Percentiles rank a stretch among this genome's conserved stretches.
phyloP scores from a whole-genome alignment of 805 yeast species.

The Komagataella populi region DNA sequence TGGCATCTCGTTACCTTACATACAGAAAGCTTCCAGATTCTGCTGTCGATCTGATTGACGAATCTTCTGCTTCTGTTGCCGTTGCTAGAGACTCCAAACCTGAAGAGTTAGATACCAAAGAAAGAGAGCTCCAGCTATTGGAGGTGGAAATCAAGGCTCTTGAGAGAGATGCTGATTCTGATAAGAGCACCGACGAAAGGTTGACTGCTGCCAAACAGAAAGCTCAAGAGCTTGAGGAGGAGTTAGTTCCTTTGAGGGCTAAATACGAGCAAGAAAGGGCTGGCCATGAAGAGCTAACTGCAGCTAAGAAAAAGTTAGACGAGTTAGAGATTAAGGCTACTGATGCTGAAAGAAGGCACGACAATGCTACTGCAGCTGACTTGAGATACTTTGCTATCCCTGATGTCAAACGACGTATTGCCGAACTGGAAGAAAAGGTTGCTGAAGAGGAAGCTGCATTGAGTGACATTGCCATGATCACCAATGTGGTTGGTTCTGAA shows the following conservation, averaged over 20 bases:
- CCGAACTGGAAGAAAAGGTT: slow-evolving; percentile 58
- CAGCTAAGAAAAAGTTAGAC: slow-evolving; percentile 81
- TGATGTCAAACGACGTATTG: slow-evolving; percentile 67
- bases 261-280: slow-evolving; percentile 77
- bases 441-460: slow-evolving; percentile 49
- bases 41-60: slow-evolving; percentile 93
- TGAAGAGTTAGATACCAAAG: slow-evolving; percentile 87
- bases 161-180: slow-evolving; percentile 89
- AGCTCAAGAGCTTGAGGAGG: slow-evolving; percentile 76
- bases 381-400: slow-evolving; percentile 96
- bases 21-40: slow-evolving; percentile 95
- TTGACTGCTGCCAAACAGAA: slow-evolving; percentile 64
- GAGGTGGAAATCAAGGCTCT: slow-evolving; percentile 95
- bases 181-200: slow-evolving; percentile 73
- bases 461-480: slow-evolving; percentile 49
- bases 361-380: slow-evolving; percentile 90
- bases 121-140: slow-evolving; percentile 79
- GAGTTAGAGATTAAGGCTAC: slow-evolving; percentile 85
- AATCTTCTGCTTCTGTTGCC: slow-evolving; percentile 93
- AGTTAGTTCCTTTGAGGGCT: slow-evolving; percentile 72
- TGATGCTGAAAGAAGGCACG: slow-evolving; percentile 96
- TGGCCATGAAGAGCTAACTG: slow-evolving; percentile 83
- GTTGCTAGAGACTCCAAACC: slow-evolving; percentile 98
- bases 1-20: slow-evolving; percentile 88
- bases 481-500: slow-evolving; percentile 73